Evolutionary conservation across 2,329 filamentous ascomycete genomes (phyloP).

Genomic region (Aureobasidium sp.): DNA sequence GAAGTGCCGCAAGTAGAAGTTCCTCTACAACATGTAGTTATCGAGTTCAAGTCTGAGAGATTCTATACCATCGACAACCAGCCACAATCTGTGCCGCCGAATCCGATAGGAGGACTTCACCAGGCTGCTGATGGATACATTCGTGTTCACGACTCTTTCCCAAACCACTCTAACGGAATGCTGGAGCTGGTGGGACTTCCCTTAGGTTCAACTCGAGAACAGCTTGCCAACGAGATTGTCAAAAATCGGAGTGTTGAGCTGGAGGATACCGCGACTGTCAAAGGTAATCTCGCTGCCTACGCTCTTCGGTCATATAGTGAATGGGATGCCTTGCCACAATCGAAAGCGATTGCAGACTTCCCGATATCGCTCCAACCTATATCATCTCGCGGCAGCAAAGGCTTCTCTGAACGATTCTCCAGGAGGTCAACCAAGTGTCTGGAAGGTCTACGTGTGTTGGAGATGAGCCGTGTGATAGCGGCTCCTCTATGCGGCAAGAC

Average conservation of each 20-base stretch:
- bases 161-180: neutral
- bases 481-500: slow-evolving; percentile 22
- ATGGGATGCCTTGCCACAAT: neutral
- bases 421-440: neutral
- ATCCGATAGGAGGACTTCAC: neutral
- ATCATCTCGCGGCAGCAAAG: neutral
- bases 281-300: neutral
- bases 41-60: neutral
- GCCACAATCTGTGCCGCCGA: neutral
- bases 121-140: neutral
- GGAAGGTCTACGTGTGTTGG: neutral
- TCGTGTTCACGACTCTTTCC: neutral
- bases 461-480: slow-evolving; percentile 22
- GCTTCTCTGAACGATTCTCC: neutral
- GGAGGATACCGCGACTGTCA: neutral
- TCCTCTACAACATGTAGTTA: neutral
- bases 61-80: neutral
- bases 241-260: neutral
- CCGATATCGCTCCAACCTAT: neutral
- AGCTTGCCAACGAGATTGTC: neutral
- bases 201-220: neutral
- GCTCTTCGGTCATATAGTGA: neutral
- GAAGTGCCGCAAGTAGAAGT: neutral
- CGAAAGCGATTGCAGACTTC: neutral
- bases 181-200: neutral